Evolutionary conservation across 1,139 yeast genomes (phyloP).

Genomic region (Nakaseomyces delphensis): DNA sequence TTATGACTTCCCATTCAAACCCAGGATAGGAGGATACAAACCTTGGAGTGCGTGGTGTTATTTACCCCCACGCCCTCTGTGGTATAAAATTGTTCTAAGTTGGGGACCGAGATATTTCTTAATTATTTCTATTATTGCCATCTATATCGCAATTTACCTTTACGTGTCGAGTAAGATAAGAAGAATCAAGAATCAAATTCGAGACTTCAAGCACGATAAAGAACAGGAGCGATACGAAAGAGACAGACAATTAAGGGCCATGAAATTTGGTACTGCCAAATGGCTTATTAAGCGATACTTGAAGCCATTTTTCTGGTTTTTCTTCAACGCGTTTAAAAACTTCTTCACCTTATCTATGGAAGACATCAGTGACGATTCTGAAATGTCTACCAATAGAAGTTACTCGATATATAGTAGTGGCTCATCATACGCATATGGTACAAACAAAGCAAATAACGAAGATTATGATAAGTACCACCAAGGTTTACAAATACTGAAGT

Average conservation of each 20-base stretch:
- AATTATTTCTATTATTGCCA: conserved; percentile 50
- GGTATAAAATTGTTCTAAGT: conserved; percentile 67
- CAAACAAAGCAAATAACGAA: conserved; percentile 4
- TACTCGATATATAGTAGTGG: conserved; percentile 7
- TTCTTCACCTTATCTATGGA: conserved; percentile 16
- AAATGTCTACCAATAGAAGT: conserved; percentile 9
- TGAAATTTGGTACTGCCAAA: conserved; percentile 7
- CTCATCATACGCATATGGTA: conserved; percentile 1
- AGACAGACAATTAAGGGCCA: conserved; percentile 12
- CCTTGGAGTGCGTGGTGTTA: conserved; percentile 75
- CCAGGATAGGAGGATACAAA: conserved; percentile 41
- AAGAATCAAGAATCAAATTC: conserved; percentile 37
- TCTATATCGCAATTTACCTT: conserved; percentile 64
- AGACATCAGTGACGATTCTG: conserved; percentile 13
- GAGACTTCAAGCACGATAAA: conserved; percentile 17
- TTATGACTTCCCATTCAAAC: conserved; percentile 17
- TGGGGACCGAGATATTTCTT: conserved; percentile 79
- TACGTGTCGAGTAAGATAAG: conserved; percentile 60
- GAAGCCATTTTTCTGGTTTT: not conserved
- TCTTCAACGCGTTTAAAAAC: conserved; percentile 8
- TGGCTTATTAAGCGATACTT: conserved; percentile 3
- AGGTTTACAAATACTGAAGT: conserved; percentile 5
- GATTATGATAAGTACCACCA: conserved; percentile 6
- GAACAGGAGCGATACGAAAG: conserved; percentile 8
- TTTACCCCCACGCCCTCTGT: conserved; percentile 60